These are phyloP conservation scores for Galerina sulciceps DNA, from an alignment of 768 basidiomycete species.

Conservation along the genomic window DNA sequence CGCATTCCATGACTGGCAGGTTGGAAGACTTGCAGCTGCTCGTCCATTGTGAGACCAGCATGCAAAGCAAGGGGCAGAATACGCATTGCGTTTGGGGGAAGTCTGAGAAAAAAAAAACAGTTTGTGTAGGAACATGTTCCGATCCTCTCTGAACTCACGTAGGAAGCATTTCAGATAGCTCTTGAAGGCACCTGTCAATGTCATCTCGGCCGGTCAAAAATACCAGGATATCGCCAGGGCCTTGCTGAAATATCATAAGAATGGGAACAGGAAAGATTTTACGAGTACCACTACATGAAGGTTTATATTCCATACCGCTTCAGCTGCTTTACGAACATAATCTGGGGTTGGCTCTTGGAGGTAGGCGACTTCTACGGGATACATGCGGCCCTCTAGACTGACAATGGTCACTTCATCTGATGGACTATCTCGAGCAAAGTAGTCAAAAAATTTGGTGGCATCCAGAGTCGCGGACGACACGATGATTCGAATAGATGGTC, in stretches of 20 bases:
- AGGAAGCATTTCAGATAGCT: conserved; percentile 76
- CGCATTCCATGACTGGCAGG: conserved; percentile 73
- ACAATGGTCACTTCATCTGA: conserved; percentile 79
- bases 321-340: conserved; percentile 82
- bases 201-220: conserved; percentile 97
- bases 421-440: conserved; percentile 74
- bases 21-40: conserved; percentile 87
- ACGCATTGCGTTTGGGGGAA: conserved; percentile 57
- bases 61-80: conserved; percentile 80
- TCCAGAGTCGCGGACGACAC: conserved; percentile 98
- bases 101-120: conserved; percentile 32
- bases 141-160: conserved; percentile 40
- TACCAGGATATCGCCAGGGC: conserved; percentile 86
- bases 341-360: conserved; percentile 76
- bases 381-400: conserved; percentile 92
- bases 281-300: conserved; percentile 55
- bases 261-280: neutral
- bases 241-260: conserved; percentile 54
- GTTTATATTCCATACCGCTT: conserved; percentile 84
- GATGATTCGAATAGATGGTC: conserved; percentile 87
- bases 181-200: conserved; percentile 87
- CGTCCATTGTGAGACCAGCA: conserved; percentile 85
- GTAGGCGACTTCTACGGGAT: conserved; percentile 93
- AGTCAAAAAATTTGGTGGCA: conserved; percentile 85
- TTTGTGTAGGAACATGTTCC: neutral